Evolutionary conservation across 2,329 filamentous ascomycete species (phyloP), one percentile per base, ranked within the genome.

Genomic region (Colletotrichum liriopes): DNA sequence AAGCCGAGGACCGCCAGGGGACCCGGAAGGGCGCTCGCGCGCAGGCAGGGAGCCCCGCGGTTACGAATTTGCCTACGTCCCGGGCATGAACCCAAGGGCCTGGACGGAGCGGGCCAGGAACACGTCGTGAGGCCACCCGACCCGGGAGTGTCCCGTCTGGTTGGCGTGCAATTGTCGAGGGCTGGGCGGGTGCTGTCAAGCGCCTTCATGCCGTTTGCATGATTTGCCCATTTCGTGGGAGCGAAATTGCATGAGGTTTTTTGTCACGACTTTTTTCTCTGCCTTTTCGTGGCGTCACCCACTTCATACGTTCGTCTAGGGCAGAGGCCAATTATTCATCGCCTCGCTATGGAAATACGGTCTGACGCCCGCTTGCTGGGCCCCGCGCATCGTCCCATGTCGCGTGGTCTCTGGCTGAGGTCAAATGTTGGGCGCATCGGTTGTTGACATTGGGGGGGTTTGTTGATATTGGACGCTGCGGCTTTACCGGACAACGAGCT

Each of bases 371-470:
- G 66, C n/a, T 52, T 56, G 32, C 41, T 14, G 41, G 41, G 2
- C 52, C 35, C 65, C 59, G 65, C 69, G 69, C 69, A 72, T 65
- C 70, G 58, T 69, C 70, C 65, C 65, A 72, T 72, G 70, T 69
- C 70, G 70, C 70, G 69, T 72, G 47, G 14, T 45, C 47, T 55
- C 37, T 49, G 35, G 60, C 62, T 39, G 29, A 60, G 29, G 29
- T 37, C 32, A 26, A 32, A 43, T n/a, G 56, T 43, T 43, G 41
- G 20, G 59, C n/a, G 59, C 43, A 47, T 70, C 43, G 58, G 59
- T 69, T 72, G 65, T 72, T 72, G 70, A 72, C 70, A 60, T 72
- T 72, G 18, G 52, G 43, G 43, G 12, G 16, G 20, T 58, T 45
- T 72, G 47, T 72, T 72, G 65, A 72, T 65, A 60, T 72, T 69